phyloP scores from a whole-genome alignment of 1,284 basidiomycete species.

The Polyporus tsugae region DNA sequence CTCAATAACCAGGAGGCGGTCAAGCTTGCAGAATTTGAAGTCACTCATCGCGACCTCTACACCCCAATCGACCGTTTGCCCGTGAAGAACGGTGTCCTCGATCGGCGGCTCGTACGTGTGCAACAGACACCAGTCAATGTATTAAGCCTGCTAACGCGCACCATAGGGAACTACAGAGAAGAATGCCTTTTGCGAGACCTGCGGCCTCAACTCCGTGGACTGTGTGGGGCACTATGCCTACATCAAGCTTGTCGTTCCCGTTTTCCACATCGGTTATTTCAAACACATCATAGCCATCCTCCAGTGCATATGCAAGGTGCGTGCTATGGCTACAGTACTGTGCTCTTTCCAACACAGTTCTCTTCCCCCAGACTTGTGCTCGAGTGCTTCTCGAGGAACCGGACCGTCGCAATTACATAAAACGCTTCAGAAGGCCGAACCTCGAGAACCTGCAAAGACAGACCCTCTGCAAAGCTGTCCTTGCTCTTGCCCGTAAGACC shows the following conservation, averaged over 20 bases:
- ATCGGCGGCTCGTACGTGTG: constrained; percentile 80
- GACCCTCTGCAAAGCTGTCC: constrained; percentile 88
- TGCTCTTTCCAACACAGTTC: constrained; percentile 4
- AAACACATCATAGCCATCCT: constrained; percentile 94
- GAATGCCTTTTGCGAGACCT: constrained; percentile 92
- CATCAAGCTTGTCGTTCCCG: constrained; percentile 95
- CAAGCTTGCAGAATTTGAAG: constrained; percentile 93
- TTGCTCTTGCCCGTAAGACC: constrained; percentile 88
- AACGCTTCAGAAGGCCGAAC: constrained; percentile 88
- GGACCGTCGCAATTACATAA: constrained; percentile 86
- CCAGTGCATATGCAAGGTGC: constrained; percentile 91
- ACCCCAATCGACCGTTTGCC: constrained; percentile 82
- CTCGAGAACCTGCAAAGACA: constrained; percentile 96
- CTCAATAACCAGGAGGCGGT: constrained; percentile 94
- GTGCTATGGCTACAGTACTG: neutral
- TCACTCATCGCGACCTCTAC: constrained; percentile 91
- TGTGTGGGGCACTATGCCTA: constrained; percentile 99
- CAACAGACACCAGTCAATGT: constrained; percentile 26
- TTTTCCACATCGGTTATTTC: constrained; percentile 99
- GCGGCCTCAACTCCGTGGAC: constrained; percentile 90
- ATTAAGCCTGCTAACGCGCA: constrained; percentile 14
- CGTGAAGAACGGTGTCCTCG: constrained; percentile 91
- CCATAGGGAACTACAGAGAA: constrained; percentile 95
- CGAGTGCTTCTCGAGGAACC: constrained; percentile 92
- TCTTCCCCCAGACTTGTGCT: constrained; percentile 80